These are phyloP conservation scores for Penicillium capsulatum DNA, from an alignment of 2,329 filamentous ascomycete genomes.

Conservation along the genomic window DNA sequence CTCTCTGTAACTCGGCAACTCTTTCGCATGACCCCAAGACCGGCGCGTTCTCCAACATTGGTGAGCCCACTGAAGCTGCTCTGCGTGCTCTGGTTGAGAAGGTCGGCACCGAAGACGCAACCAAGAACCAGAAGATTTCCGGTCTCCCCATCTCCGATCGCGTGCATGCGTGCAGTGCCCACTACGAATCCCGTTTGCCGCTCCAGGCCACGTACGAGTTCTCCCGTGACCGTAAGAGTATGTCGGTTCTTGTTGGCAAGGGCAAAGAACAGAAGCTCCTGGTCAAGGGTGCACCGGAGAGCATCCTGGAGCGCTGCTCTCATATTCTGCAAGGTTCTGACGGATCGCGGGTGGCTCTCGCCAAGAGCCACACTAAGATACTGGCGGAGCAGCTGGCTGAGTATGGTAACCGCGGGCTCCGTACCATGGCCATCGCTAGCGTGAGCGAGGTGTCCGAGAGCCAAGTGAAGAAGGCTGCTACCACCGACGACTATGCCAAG, in stretches of 20 bases:
- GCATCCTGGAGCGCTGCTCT: constrained; percentile 87
- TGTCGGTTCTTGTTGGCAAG: constrained; percentile 85
- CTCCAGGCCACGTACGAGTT: constrained; percentile 91
- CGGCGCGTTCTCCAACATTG: constrained; percentile 72
- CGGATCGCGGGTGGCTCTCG: constrained; percentile 71
- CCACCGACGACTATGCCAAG: constrained; percentile 75
- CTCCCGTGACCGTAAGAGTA: constrained; percentile 96
- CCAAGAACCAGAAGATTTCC: constrained; percentile 51
- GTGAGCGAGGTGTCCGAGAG: constrained; percentile 70
- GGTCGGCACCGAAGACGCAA: constrained; percentile 73
- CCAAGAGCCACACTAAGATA: constrained; percentile 63
- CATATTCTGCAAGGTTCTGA: constrained; percentile 71
- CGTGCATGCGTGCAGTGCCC: constrained; percentile 75
- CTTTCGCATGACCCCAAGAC: constrained; percentile 76
- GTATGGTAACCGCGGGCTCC: constrained; percentile 87
- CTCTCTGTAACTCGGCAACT: constrained; percentile 83
- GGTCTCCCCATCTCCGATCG: constrained; percentile 53
- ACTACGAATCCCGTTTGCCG: constrained; percentile 72
- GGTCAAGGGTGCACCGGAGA: constrained; percentile 95
- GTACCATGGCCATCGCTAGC: constrained; percentile 88
- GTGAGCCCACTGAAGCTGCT: constrained; percentile 93
- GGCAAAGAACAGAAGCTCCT: constrained; percentile 72
- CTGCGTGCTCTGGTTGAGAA: constrained; percentile 90
- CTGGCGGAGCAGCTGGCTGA: constrained; percentile 76
- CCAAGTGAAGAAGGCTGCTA: constrained; percentile 69